A percentile compares a stretch with the other conserved stretches of the same genome.
Evolutionary conservation across 352 stramenopile genomes (phyloP).

Genomic region (Globisporangium mamillatum): DNA sequence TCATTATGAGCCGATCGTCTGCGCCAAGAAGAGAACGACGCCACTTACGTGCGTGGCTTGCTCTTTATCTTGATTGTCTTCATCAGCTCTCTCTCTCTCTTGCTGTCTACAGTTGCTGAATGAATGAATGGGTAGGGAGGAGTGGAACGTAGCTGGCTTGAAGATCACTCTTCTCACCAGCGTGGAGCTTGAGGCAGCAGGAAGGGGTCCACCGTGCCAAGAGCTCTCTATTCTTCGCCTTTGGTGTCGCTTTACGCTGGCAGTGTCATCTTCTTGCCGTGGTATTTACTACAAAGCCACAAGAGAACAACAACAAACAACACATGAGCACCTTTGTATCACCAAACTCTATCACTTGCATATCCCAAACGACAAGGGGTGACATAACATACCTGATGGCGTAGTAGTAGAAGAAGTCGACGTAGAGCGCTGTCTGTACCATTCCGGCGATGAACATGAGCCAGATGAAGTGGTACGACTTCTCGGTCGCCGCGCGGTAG

Average conservation of each 20-base stretch:
- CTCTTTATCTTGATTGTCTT: neutral
- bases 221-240: conserved; percentile 10
- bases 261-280: conserved; percentile 90
- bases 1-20: neutral
- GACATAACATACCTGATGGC: conserved; percentile 68
- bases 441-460: conserved; percentile 98
- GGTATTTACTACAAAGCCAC: conserved; percentile 68
- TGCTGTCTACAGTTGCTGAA: conserved; percentile 13
- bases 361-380: neutral
- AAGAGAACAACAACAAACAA: neutral
- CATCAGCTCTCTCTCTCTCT: neutral
- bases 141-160: neutral
- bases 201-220: neutral
- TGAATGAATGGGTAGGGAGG: conserved; percentile 1
- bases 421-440: conserved; percentile 98
- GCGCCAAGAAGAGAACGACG: neutral
- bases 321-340: neutral
- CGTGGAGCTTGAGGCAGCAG: neutral
- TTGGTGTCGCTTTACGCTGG: conserved; percentile 49
- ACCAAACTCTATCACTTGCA: neutral
- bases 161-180: neutral
- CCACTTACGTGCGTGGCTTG: neutral
- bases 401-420: conserved; percentile 99
- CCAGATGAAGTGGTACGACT: conserved; percentile 97
- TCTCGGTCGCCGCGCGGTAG: conserved; percentile 95